phyloP scores from a whole-genome alignment of 1,284 basidiomycete species.

The Irpex sp. region DNA sequence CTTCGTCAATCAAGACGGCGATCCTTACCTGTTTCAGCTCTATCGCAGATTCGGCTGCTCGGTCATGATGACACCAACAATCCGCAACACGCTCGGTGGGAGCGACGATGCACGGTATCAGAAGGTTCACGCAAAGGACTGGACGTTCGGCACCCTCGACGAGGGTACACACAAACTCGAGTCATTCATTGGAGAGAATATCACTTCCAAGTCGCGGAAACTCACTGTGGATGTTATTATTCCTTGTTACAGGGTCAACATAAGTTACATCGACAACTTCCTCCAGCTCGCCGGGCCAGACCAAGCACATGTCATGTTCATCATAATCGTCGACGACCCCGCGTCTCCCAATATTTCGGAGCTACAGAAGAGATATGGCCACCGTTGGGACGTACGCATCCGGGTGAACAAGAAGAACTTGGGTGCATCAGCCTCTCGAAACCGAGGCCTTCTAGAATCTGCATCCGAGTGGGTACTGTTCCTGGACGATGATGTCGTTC shows the following conservation, averaged over 20 bases:
- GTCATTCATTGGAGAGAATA: conserved; percentile 31
- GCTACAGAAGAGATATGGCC: conserved; percentile 33
- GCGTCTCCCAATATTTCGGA: conserved; percentile 32
- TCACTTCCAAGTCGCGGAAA: conserved; percentile 25
- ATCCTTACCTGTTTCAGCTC: conserved; percentile 55
- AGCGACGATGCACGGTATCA: conserved; percentile 41
- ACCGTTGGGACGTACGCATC: conserved; percentile 45
- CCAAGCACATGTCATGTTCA: conserved; percentile 47
- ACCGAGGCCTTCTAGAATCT: conserved; percentile 45
- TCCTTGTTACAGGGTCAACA: conserved; percentile 53
- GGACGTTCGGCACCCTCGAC: conserved; percentile 48
- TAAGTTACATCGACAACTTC: conserved; percentile 40
- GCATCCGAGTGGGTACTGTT: conserved; percentile 49
- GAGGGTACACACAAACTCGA: conserved; percentile 35
- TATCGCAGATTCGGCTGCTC: conserved; percentile 56
- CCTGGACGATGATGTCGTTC: conserved; percentile 55
- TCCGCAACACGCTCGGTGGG: conserved; percentile 47
- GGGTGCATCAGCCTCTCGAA: conserved; percentile 48
- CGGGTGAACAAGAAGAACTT: conserved; percentile 39
- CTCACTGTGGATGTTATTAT: conserved; percentile 53
- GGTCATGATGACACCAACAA: conserved; percentile 37
- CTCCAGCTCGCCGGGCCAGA: conserved; percentile 38
- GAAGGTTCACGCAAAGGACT: conserved; percentile 39
- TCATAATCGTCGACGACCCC: conserved; percentile 57
- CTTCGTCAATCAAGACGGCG: conserved; percentile 59